Base-by-base conservation (phyloP, 352 stramenopile genomes). In the Pythium diclinum region DNA sequence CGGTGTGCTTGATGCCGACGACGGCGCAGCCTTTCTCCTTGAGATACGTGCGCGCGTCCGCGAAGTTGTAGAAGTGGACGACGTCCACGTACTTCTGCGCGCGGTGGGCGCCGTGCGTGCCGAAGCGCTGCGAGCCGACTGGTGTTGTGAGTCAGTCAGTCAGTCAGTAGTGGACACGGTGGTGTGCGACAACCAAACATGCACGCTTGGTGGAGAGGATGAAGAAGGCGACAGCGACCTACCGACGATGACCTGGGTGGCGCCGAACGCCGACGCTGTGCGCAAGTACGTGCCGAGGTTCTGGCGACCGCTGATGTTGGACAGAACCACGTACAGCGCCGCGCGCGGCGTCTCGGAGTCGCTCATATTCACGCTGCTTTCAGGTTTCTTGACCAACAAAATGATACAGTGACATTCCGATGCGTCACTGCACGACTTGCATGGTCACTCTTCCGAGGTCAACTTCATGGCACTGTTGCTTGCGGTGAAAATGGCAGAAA, bases 81-180 rank as follows among this genome's bases (percentile, higher is more conserved):
- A 90, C 69, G 17, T 90, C 74, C 46, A 93, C 82, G 60, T 90
- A 91, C 70, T 93, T 93, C 52, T 93, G 84, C 34, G 84, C 84
- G 46, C 82, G 80, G 40, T 93, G 84, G 0, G 80, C 82, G 57
- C 84, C 84, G 59, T 91, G 82, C 42, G 84, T 93, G 16, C 82
- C 82, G 61, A 89, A 93, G n/a, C 84, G 82, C 59, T 84, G 71
- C 28, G 79, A 88, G 13, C 84, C 84, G 16, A 93, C 84, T 92
- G 63, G n/a, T 25, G n/a, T 13, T 1, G 13, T 42, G 9, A 42
- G 13, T 42, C 36, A 42, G 36, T 40, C 6, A 36, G 32, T 36
- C 32, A 36, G 6, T 38, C 36, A 17, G 36, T 42, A 10, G 36
- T 42, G 36, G 36, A 42, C 36, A 42, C 36, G 36, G 4, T 23